Evolutionary conservation across 2,329 filamentous ascomycete genomes (phyloP), one percentile per base, ranked within the genome.

Genomic region (Sporothrix pseudoabietina): DNA sequence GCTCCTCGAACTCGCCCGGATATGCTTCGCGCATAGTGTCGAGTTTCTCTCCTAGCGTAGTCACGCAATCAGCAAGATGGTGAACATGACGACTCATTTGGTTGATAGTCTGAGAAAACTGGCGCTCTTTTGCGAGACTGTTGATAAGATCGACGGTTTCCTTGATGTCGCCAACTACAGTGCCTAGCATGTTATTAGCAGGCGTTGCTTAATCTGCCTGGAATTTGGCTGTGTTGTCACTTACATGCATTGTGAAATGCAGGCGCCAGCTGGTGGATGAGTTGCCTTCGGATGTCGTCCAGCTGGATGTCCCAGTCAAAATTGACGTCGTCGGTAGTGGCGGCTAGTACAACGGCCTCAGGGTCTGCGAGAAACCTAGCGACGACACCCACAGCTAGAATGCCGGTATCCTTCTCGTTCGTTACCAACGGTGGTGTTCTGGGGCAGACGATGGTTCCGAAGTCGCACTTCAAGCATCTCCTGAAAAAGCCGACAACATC

Each of bases 231-330:
- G 9, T 19, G 14, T 12, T 4, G 30, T 5, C 14, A 66, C 63
- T 66, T 30, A 66, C 63, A 66, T 10, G 63, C 63, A 66, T 49
- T 14, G 63, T 66, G 47, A 19, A 65, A 66, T 7, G 39, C 8
- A 7, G 63, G 63, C 10, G 63, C 39, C 10, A 32, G 6, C 3
- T 39, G 63, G 22, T 30, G 44, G 39, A 66, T n/a, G 2, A 66
- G 63, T 12, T 26, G 19, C 16, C 63, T 47, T 12, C 63, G 41
- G 22, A 66, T 44, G 3, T 3, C 9, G 5, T 4, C 22, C 3
- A 14, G 63, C 7, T 66, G 9, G 22, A 44, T 44, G 14, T 49
- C 8, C 63, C 63, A 66, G 7, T 6, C n/a, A 16, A 66, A 66
- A 6, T 8, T 32, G 2, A 8, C 22, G 16, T 66, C 63, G 5